A percentile compares a stretch with the other conserved stretches of the same genome.
phyloP scores from a whole-genome alignment of 306 rosid genomes.

The Gleditsia sinensis region DNA sequence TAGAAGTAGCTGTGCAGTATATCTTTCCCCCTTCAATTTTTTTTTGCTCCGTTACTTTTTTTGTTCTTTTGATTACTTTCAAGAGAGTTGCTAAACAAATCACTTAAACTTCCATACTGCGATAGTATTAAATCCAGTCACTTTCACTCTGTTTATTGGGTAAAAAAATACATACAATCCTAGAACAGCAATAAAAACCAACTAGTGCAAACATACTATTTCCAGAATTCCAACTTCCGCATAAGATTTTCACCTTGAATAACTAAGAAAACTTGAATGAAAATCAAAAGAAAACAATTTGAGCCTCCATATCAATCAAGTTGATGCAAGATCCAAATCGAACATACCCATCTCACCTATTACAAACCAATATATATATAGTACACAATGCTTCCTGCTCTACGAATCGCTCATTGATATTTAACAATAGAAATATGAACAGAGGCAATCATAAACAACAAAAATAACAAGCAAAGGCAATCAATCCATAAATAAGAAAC shows the following conservation, averaged over 20 bases:
- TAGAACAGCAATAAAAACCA: background rate
- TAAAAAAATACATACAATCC: background rate
- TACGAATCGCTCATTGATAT: background rate
- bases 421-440: background rate
- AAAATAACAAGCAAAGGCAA: background rate
- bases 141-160: background rate
- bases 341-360: background rate
- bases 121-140: constrained; percentile 18
- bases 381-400: background rate
- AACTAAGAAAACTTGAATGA: too few relatives aligned
- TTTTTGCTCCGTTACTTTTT: background rate
- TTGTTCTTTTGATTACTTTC: background rate
- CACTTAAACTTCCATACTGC: background rate
- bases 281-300: background rate
- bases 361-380: background rate
- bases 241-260: background rate
- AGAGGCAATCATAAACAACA: background rate
- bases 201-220: background rate
- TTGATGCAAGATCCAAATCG: constrained; percentile 33
- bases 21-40: background rate
- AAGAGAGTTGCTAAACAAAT: background rate
- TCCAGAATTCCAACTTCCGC: background rate
- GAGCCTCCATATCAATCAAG: background rate
- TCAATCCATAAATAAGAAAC: background rate
- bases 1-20: background rate